Conservation (phyloP, 1,284 basidiomycete genomes). For the Psilocybe mexicana region DNA sequence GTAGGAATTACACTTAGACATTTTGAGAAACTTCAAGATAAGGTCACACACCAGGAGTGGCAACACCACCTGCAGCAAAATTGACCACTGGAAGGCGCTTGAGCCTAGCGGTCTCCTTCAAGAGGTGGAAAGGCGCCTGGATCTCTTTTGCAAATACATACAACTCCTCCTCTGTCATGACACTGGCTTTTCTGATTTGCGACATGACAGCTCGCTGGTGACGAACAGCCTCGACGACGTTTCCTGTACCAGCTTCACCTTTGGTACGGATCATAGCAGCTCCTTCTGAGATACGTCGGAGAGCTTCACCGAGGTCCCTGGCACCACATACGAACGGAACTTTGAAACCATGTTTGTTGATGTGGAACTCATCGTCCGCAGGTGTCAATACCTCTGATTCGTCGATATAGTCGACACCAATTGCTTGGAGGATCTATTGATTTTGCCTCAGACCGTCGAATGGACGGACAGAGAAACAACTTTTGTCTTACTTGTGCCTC, state of each 20-base stretch:
- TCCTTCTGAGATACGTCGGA: conserved; percentile 95
- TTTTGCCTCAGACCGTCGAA: neutral
- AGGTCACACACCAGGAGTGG: conserved; percentile 77
- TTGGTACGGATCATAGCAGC: conserved; percentile 98
- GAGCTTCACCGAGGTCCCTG: conserved; percentile 85
- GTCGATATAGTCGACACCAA: conserved; percentile 98
- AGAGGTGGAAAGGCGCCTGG: conserved; percentile 93
- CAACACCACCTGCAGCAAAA: conserved; percentile 96
- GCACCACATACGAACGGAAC: conserved; percentile 86
- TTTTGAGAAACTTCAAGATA: neutral
- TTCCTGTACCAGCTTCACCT: conserved; percentile 97
- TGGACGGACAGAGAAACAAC: neutral
- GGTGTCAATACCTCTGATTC: conserved; percentile 96
- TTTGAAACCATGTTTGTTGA: conserved; percentile 92
- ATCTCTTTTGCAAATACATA: conserved; percentile 94
- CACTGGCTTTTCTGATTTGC: conserved; percentile 85
- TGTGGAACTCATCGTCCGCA: conserved; percentile 88
- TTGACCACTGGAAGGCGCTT: conserved; percentile 94
- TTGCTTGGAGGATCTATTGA: conserved; percentile 83
- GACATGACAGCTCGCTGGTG: conserved; percentile 84
- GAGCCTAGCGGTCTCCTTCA: conserved; percentile 94
- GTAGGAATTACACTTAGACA: neutral
- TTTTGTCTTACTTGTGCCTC: conserved; percentile 75
- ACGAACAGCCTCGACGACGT: conserved; percentile 95
- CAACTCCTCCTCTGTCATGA: conserved; percentile 94